Evolutionary conservation across 2,329 filamentous ascomycete species (phyloP), one percentile per base, ranked within the genome.

Genomic region (Pseudogymnoascus sp.): DNA sequence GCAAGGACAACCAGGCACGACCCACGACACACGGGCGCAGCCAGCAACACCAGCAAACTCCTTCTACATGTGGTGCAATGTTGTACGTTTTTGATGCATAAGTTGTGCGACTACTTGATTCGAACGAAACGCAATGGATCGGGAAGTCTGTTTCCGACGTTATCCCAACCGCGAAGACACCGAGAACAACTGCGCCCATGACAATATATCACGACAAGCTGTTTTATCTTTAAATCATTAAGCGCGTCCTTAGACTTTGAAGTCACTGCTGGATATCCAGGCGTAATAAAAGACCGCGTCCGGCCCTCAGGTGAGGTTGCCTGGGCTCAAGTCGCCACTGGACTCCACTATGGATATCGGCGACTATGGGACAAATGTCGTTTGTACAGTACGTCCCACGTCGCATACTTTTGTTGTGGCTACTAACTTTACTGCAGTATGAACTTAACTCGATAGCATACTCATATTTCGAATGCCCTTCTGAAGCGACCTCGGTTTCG

Each of bases 361-460:
- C 25, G 73, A 75, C 51, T 74, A 72, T 65, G 65, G 66, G 51
- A 74, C 73, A 31, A 75, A 75, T 69, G 70, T 74, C 63, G 67
- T 75, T 67, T 73, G 68, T 62, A 72, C 69, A 68, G 73, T 75
- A 67, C n/a, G 67, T 64, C n/a, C 7, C 23, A 60, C 66, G 69
- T 68, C 28, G 16, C 23, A n/a, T 41, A 31, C 23, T 4, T 41
- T 11, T 11, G 6, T 16, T 54, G 28, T 60, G 4, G 57, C 6
- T 28, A 37, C 36, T 63, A 11, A 65, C n/a, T 45, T 23, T 31
- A 37, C 48, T 25, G 19, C 28, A 75, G 73, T 72, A 70, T 65
- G 70, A 71, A 62, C 72, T 72, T 64, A 67, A 71, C 60, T 69
- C 69, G 36, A 74, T 75, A 67, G 67, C 67, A 39, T 74, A 74